These are phyloP conservation scores for Tulasnella sp. DNA, from an alignment of 768 basidiomycete species.

Conservation along the genomic window DNA sequence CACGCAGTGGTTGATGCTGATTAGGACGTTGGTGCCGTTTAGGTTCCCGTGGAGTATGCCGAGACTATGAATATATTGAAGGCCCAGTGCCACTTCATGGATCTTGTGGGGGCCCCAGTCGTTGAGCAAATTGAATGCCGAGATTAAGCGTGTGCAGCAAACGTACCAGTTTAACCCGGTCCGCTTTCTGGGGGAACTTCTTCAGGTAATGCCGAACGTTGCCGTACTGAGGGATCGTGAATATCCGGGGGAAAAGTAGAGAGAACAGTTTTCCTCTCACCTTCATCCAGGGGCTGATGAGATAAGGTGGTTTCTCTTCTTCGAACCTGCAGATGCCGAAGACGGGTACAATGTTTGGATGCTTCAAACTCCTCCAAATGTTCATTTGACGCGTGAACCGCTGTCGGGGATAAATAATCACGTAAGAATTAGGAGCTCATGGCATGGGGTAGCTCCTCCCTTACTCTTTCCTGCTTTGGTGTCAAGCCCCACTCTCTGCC, in stretches of 20 bases:
- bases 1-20: background rate
- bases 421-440: background rate
- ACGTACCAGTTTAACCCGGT: background rate
- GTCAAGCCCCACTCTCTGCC: too few species aligned
- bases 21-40: background rate
- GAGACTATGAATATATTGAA: background rate
- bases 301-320: background rate
- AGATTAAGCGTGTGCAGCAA: background rate
- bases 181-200: background rate
- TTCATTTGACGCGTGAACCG: background rate
- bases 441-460: background rate
- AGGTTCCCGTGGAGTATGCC: background rate
- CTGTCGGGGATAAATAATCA: background rate
- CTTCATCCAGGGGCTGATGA: background rate
- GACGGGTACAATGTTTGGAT: background rate
- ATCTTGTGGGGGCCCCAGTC: background rate
- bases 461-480: background rate
- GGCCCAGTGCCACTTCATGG: background rate
- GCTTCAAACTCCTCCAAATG: background rate
- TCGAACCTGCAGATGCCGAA: background rate
- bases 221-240: background rate
- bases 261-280: background rate
- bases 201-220: background rate
- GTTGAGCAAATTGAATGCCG: background rate
- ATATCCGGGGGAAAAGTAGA: background rate